Evolutionary conservation across 352 stramenopile genomes (phyloP), one percentile per base, ranked within the genome.

Genomic region (Hyaloperonospora brassicae): DNA sequence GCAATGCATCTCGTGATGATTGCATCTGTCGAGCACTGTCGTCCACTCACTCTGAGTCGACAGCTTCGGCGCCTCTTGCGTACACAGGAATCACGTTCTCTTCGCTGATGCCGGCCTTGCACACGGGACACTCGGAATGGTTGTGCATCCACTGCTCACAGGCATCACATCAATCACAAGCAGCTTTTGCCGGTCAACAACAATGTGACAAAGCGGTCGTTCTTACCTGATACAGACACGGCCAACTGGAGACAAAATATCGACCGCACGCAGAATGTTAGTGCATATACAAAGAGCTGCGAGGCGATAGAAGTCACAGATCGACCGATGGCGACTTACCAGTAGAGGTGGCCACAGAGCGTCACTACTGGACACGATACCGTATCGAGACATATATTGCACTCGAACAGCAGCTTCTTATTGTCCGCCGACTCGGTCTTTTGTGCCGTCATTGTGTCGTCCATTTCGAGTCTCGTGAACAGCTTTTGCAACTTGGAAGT

Each of bases 21-120:
- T 8, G 8, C 8, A 34, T 34, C 27, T 17, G 17, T 17, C 17
- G 4, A 34, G 8, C 4, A 34, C 4, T 34, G 27, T 34, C 27
- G 27, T 34, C 36, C 4, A 50, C 45, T 35, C 23, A 75, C 69
- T 79, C 60, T 31, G 86, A 80, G 60, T 95, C 86, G 7, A 76
- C 62, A 21, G 76, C 58, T 34, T 90, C 77, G n/a, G 74, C 59
- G 14, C 83, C 83, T 50, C 86, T 68, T 25, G 80, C 78, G 62
- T 95, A 96, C 5, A 96, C 78, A 0, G 87, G 87, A 45, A 96
- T 89, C 21, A 96, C 83, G 49, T 95, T 96, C 27, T 92, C 84
- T 42, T 86, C 75, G 30, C 77, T 93, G 27, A 95, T 86, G 42
- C 86, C 86, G 30, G 87, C 87, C 59, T 96, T 96, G 75, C 87